Base-by-base conservation (phyloP, 164 flowering plant species). In the Magnolia kwangsiensis region DNA sequence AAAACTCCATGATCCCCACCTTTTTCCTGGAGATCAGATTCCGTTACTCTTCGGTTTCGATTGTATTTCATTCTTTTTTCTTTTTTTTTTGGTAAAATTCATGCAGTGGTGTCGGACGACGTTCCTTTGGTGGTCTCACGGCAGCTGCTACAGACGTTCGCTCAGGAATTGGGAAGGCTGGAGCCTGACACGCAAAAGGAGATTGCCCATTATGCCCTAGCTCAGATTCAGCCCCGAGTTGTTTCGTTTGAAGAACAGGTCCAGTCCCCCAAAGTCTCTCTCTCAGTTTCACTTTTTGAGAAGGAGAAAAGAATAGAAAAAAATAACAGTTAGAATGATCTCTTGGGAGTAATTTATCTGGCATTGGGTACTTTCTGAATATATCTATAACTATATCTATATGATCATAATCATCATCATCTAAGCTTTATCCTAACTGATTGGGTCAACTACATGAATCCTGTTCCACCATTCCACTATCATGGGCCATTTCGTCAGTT, bases 211-310 rank as follows among this genome's bases (percentile, higher is more conserved):
- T 91, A 90, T 76, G 87, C 91, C 23, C 96, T 96, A 49, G 80
- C 86, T 75, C 97, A 92, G 93, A 94, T 96, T 87, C 99, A 96
- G 80, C 96, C 96, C 68, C 90, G 98, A 1, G 97, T 91, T 50
- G 98, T 96, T 50, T 96, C 99, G 7, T 96, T 96, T 50, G 99
- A 94, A 79, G 99, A 94, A 74, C 99, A 94, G 95, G 99, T 96
- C 77, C 20, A 74, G n/a, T 63, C 66, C 49, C 13, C 2, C 20
- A 31, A 55, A 13, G 1, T 61, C 50, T 31, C 50, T 73, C 31
- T 73, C 67, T 29, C 24, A 55, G 18, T 16, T 51, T 55, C 61
- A 16, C 2, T 55, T 55, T 16, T 55, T 3, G 61, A 16, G 11
- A 9, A 3, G 61, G 18, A 55, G 61, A 55, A 55, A 55, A 16